Conservation (phyloP, 148 eudicot species). For the Camellia japonica region DNA sequence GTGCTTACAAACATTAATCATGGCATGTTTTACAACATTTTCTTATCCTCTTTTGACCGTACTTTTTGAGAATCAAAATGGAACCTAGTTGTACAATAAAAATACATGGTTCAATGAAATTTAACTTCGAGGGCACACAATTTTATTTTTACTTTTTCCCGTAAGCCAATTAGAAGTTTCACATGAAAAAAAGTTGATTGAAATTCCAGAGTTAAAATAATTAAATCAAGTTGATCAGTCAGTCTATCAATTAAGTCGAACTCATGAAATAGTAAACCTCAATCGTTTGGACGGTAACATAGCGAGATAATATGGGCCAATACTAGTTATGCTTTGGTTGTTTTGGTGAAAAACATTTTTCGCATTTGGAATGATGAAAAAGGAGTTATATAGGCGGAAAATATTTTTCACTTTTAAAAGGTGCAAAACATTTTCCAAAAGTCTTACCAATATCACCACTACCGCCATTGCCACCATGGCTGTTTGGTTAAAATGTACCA, state of each 20-base stretch:
- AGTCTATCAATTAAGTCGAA: not conserved
- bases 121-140: not conserved
- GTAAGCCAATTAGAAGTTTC: not conserved
- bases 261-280: too few relatives aligned
- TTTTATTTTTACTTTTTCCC: too few relatives aligned
- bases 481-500: too few relatives aligned
- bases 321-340: not conserved
- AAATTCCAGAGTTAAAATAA: not conserved
- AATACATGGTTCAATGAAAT: not conserved
- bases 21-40: not conserved
- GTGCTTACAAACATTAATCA: not conserved
- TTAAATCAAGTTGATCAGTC: not conserved
- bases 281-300: not conserved
- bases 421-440: too few relatives aligned
- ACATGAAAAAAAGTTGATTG: not conserved
- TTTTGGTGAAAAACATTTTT: too few relatives aligned
- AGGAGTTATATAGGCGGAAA: too few relatives aligned
- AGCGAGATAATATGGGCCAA: not conserved
- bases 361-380: too few relatives aligned
- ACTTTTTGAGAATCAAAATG: not conserved
- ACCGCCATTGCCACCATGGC: too few relatives aligned
- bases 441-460: too few relatives aligned
- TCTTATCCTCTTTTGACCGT: not conserved
- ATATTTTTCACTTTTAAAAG: too few relatives aligned
- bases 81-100: not conserved